phyloP scores from a whole-genome alignment of 345 rosid species.

The Clausena lansium region DNA sequence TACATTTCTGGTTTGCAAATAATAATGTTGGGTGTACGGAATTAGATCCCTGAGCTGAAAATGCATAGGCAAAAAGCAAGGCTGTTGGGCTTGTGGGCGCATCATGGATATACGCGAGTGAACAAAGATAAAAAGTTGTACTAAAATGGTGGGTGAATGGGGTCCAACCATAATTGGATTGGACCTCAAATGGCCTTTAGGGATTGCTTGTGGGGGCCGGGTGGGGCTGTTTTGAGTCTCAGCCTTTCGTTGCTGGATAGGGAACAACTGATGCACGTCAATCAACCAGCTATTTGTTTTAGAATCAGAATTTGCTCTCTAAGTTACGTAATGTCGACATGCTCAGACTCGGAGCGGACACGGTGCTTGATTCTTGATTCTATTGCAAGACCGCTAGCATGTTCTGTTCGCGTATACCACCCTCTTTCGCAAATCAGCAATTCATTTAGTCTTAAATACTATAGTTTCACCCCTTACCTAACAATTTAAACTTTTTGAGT shows the following conservation, averaged over 20 bases:
- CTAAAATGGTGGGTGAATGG: conserved; percentile 10
- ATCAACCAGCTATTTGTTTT: not conserved
- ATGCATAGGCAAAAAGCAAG: conserved; percentile 7
- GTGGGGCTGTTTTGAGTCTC: conserved; percentile 15
- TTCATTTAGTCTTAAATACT: not conserved
- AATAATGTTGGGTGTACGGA: conserved; percentile 20
- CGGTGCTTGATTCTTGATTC: not conserved
- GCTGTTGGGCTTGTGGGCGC: conserved; percentile 34
- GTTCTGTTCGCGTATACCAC: not conserved
- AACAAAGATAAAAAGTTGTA: not conserved
- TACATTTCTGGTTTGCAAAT: not conserved
- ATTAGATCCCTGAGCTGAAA: conserved; percentile 3
- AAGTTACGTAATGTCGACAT: conserved; percentile 29
- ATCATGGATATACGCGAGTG: not conserved
- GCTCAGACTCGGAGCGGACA: not conserved
- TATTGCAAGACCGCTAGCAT: not conserved
- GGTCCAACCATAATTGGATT: not conserved
- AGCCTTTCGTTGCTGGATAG: conserved; percentile 20
- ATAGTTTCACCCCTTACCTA: too few species aligned
- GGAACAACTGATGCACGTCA: conserved; percentile 15
- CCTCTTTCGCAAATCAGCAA: not conserved
- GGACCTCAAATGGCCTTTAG: not conserved
- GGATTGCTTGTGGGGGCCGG: conserved; percentile 1
- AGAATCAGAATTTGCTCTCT: conserved; percentile 19
- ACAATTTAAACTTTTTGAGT: not conserved